Percentiles rank a stretch among this genome's conserved stretches.
phyloP scores from a whole-genome alignment of 2,329 filamentous ascomycete species.

The Cercospora sesami region DNA sequence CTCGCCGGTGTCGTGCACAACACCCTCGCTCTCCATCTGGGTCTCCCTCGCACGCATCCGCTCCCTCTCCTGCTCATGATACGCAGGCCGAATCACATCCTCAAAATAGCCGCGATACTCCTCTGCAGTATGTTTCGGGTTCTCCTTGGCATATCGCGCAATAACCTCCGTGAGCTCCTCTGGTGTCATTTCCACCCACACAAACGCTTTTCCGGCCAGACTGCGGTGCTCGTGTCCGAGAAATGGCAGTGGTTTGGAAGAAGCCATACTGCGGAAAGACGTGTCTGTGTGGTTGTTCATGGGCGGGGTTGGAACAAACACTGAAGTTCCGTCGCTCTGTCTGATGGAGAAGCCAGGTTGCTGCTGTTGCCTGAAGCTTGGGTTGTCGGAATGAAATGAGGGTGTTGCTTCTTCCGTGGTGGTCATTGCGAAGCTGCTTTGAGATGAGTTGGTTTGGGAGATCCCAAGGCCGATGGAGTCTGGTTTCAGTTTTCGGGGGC shows the following conservation, averaged over 20 bases:
- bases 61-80: slow-evolving; percentile 17
- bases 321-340: slow-evolving; percentile 9
- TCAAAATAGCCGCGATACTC: slow-evolving; percentile 32
- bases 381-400: neutral
- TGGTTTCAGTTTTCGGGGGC: neutral
- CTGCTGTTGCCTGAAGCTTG: neutral
- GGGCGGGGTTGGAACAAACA: slow-evolving; percentile 8
- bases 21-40: neutral
- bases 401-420: neutral
- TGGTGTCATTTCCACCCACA: slow-evolving; percentile 25
- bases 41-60: neutral
- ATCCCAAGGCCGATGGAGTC: slow-evolving; percentile 12
- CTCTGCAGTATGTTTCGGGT: slow-evolving; percentile 20
- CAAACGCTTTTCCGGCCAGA: slow-evolving; percentile 24
- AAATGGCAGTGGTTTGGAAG: neutral
- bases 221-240: slow-evolving; percentile 25
- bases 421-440: neutral
- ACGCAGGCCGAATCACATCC: slow-evolving; percentile 25
- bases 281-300: neutral
- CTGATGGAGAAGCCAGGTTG: slow-evolving; percentile 15
- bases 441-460: neutral
- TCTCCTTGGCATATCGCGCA: slow-evolving; percentile 17
- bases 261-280: neutral
- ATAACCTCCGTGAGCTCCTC: slow-evolving; percentile 21
- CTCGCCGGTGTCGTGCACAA: neutral